Base-by-base conservation (phyloP, 495 filamentous ascomycete species). In the Aspergillus hancockii region DNA sequence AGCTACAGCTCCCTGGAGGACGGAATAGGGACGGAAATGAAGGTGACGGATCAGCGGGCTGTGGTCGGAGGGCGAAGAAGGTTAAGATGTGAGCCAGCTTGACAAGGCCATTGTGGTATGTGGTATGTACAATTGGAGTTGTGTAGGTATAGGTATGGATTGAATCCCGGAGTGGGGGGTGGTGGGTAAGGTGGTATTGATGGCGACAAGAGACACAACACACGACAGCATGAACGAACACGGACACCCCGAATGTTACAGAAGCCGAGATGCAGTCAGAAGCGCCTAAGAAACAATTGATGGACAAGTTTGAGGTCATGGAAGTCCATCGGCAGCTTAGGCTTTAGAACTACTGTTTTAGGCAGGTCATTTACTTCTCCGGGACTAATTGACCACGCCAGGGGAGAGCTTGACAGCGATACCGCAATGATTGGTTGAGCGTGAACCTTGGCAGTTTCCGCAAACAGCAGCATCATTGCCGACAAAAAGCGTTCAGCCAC, bases 21-120 rank as follows among this genome's bases (percentile, higher is more conserved):
- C 56, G 63, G 57, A 66, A 61, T 32, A 32, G 58, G 52, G 19
- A 31, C 13, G 12, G 25, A 3, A 40, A 60, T 53, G 58, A 61
- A 10, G 47, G 57, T 57, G 58, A 61, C 55, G 55, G 64, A 67
- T 55, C 57, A 56, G 46, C 64, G 56, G 45, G 32, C 51, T 51
- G 55, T 43, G 36, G 23, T 55, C 45, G 57, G 52, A 32, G 45
- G 38, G 43, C 32, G 46, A 30, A 19, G 49, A 34, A 36, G 56
- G 34, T 50, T 49, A 19, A 50, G 52, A 52, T 55, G 43, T 40
- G 49, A 52, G 55, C 54, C 51, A 30, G 51, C 46, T 23, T 54
- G 57, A 63, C 57, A 63, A 56, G 60, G 36, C 14, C 38, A 58
- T 59, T 55, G 51, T 52, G 45, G 34, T 41, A 54, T 25, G 61